phyloP scores from a whole-genome alignment of 306 rosid species.

The Inga leiocalycina region DNA sequence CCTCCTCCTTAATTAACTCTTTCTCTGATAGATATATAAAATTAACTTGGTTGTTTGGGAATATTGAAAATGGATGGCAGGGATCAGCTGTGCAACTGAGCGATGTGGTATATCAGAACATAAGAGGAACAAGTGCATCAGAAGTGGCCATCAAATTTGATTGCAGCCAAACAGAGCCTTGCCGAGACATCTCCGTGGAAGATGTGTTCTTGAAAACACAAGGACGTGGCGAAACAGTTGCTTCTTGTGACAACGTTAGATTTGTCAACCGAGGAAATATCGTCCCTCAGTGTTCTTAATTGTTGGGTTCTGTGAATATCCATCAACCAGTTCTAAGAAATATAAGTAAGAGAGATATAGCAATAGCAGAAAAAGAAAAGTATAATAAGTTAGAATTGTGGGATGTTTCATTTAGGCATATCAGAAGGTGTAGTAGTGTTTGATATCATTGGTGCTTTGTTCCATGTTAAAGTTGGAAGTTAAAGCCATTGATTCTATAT shows the following conservation, averaged over 20 bases:
- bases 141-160: constrained; percentile 68
- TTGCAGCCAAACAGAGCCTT: constrained; percentile 61
- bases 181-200: constrained; percentile 48
- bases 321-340: neutral
- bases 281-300: constrained; percentile 61
- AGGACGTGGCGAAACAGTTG: constrained; percentile 38
- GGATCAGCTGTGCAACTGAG: constrained; percentile 61
- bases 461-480: neutral
- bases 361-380: neutral
- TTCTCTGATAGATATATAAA: too few species aligned
- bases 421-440: neutral
- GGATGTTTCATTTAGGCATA: neutral
- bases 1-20: neutral
- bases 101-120: constrained; percentile 65
- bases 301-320: constrained; percentile 1
- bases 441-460: neutral
- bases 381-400: neutral
- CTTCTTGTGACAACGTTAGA: constrained; percentile 63
- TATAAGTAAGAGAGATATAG: neutral
- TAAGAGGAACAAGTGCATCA: constrained; percentile 79
- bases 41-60: neutral
- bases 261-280: constrained; percentile 49
- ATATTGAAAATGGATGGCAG: constrained; percentile 36
- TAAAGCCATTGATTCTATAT: neutral
- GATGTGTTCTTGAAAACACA: constrained; percentile 51